A percentile compares a stretch with the other conserved stretches of the same genome.
Evolutionary conservation across 345 rosid species (phyloP).

Genomic region (Populus pruinosa): DNA sequence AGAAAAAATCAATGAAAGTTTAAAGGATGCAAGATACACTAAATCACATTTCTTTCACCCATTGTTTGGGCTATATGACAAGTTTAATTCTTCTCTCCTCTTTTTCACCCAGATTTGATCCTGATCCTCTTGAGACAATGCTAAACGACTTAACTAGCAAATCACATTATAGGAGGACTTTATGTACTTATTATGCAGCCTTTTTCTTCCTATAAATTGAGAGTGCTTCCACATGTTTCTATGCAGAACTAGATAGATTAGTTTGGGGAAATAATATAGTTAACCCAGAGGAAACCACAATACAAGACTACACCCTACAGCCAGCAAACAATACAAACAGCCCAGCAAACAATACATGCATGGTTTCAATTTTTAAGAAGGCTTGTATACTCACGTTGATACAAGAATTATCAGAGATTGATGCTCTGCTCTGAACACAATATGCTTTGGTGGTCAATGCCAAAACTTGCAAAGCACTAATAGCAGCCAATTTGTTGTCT

Average conservation of each 20-base stretch:
- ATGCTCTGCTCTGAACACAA: constrained; percentile 85
- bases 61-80: background rate
- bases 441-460: constrained; percentile 93
- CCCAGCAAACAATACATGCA: background rate
- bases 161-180: background rate
- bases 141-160: background rate
- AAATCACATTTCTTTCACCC: background rate
- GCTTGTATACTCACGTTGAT: constrained; percentile 42
- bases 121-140: background rate
- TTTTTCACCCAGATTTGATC: background rate
- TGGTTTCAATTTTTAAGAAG: background rate
- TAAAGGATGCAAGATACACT: background rate
- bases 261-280: background rate
- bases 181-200: background rate
- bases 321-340: background rate
- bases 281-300: background rate
- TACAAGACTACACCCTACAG: background rate
- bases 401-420: constrained; percentile 46
- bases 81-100: background rate
- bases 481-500: constrained; percentile 87
- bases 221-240: background rate
- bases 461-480: constrained; percentile 94
- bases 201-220: background rate
- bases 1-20: background rate
- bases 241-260: background rate